Evolutionary conservation across 495 filamentous ascomycete genomes (phyloP).

Genomic region (Chlorociboria aeruginascens): DNA sequence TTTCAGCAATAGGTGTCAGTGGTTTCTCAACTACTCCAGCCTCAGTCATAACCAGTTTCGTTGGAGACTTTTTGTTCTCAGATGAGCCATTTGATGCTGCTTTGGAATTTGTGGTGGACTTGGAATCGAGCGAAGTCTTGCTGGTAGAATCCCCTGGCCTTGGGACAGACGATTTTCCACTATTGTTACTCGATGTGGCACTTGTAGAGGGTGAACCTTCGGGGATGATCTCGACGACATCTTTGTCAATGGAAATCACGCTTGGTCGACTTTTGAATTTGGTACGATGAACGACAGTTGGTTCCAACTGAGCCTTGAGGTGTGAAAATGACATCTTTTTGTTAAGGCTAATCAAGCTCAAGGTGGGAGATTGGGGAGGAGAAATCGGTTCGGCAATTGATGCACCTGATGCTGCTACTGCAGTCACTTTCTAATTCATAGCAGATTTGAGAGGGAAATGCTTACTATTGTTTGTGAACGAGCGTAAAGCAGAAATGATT

Average conservation of each 20-base stretch:
- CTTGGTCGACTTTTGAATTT: slow-evolving; percentile 23
- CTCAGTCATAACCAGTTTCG: slow-evolving; percentile 2
- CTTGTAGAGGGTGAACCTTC: slow-evolving; percentile 15
- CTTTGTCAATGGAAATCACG: slow-evolving; percentile 13
- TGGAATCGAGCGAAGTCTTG: slow-evolving; percentile 18
- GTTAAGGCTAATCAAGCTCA: slow-evolving; percentile 14
- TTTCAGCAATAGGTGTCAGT: slow-evolving; percentile 16
- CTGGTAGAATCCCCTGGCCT: slow-evolving; percentile 13
- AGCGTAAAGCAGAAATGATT: slow-evolving; percentile 31
- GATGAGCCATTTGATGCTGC: slow-evolving; percentile 10
- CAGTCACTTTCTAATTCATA: not conserved
- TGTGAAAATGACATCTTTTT: slow-evolving; percentile 31
- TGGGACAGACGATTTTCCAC: slow-evolving; percentile 10
- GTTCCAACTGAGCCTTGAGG: slow-evolving; percentile 28
- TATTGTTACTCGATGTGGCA: slow-evolving; percentile 3
- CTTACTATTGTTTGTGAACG: slow-evolving; percentile 33
- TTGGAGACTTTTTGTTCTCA: slow-evolving; percentile 12
- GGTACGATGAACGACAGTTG: slow-evolving; percentile 33
- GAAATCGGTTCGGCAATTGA: slow-evolving; percentile 1
- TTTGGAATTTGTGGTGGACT: slow-evolving; percentile 13
- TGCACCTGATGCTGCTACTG: slow-evolving; percentile 5
- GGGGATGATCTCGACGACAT: not conserved
- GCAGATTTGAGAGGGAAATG: not conserved
- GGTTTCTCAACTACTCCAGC: slow-evolving; percentile 9
- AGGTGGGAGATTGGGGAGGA: not conserved